Evolutionary conservation across 2,329 filamentous ascomycete species (phyloP), one percentile per base, ranked within the genome.

Genomic region (Chalara sp.): DNA sequence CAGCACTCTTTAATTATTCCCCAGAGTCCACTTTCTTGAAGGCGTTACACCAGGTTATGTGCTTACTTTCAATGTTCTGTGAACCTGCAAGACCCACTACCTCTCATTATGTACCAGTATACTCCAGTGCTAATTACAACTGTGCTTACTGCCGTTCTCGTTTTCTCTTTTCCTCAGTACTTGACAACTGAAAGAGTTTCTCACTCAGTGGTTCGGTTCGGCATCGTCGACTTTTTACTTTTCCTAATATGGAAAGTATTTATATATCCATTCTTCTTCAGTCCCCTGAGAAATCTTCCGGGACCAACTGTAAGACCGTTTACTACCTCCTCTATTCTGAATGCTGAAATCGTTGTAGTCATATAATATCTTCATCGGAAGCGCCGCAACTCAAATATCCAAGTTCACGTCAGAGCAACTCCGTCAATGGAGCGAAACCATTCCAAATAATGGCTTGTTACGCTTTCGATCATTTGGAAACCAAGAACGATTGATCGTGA

Each of bases 401-500:
- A 54, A 40, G 47, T 47, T 43, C 55, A 48, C 46, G 39, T 49
- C 2, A 53, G 54, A 8, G 49, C 54, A 3, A 39, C 47, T 65
- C 30, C 53, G 59, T 6, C 44, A 53, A 30, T 61, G 74, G 72
- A 67, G 77, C 10, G 70, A 76, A 42, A 71, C 71, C 3, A 68
- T 87, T 32, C 80, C 81, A 3, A 82, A 89, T 59, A 69, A 86
- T 28, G 86, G 85, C 5, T 58, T 89, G 11, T 79, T 90, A 48
- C 78, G 82, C 8, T 87, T 85, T 61, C 75, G 78, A 5, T 72
- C 76, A 28, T 61, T 81, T 32, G 74, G 81, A 54, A 86, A 86
- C 61, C 60, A 69, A 13, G 82, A 86, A 60, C 74, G 79, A 32
- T 58, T 87, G 11, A 54, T 86, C 6, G 63, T 83, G 44, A 78